Evolutionary conservation across 441 rosid species (phyloP).

Genomic region (Aleurites moluccanus): DNA sequence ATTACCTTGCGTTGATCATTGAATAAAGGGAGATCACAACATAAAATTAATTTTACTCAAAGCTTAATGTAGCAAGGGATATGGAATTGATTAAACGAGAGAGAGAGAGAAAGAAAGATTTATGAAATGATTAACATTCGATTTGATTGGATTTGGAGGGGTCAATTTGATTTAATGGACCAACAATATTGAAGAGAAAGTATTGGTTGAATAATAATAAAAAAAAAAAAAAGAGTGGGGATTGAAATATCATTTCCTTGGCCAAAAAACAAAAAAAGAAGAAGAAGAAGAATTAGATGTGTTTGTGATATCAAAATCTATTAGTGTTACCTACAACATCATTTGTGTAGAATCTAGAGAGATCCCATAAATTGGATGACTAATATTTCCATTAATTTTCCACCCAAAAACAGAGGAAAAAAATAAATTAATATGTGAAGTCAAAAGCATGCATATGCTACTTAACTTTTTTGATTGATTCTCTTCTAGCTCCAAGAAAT

Average conservation of each 20-base stretch:
- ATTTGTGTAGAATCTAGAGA: slow-evolving; percentile 19
- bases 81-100: not conserved
- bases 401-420: not conserved
- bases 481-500: not conserved
- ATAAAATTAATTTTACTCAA: not conserved
- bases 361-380: not conserved
- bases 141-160: slow-evolving; percentile 30
- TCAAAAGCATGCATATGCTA: not conserved
- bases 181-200: slow-evolving; percentile 19
- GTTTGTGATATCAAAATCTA: slow-evolving; percentile 13
- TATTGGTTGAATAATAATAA: slow-evolving; percentile 24
- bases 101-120: not conserved
- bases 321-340: slow-evolving; percentile 4
- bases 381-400: not conserved
- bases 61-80: too few species aligned
- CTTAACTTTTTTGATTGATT: not conserved
- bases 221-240: too few species aligned
- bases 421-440: not conserved
- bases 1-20: slow-evolving; percentile 27
- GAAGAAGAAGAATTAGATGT: too few species aligned
- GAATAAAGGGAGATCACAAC: not conserved
- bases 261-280: too few species aligned
- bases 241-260: too few species aligned
- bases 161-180: slow-evolving; percentile 13
- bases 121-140: slow-evolving; percentile 34